Percentiles rank a stretch among this genome's conserved stretches.
Evolutionary conservation across 2,329 filamentous ascomycete genomes (phyloP).

Genomic region (Biscogniauxia sp.): DNA sequence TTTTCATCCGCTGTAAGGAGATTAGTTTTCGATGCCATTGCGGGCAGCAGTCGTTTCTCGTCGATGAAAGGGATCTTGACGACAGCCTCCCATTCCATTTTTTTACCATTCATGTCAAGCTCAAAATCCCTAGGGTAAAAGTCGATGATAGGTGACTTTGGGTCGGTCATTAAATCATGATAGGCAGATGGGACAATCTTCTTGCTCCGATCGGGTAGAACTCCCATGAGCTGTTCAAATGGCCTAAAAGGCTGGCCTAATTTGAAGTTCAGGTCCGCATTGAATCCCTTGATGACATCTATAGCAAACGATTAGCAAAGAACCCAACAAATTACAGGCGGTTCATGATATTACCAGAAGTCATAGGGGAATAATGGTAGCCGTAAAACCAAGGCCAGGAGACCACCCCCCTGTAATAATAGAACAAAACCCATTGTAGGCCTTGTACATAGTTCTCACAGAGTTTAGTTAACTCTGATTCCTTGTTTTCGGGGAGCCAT

Average conservation of each 20-base stretch:
- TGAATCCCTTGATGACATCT: conserved; percentile 86
- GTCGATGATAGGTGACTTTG: conserved; percentile 89
- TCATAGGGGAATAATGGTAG: conserved; percentile 97
- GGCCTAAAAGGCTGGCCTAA: conserved; percentile 94
- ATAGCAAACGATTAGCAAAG: conserved; percentile 19
- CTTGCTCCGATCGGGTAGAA: conserved; percentile 95
- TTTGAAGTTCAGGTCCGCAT: conserved; percentile 85
- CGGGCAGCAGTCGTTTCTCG: conserved; percentile 76
- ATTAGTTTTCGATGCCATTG: conserved; percentile 82
- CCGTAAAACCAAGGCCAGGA: conserved; percentile 98
- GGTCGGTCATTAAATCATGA: conserved; percentile 88
- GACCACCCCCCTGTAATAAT: conserved; percentile 95
- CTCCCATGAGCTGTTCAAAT: conserved; percentile 97
- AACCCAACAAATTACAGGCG: background rate
- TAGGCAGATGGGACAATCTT: conserved; percentile 87
- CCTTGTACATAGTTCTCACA: conserved; percentile 97
- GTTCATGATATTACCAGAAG: conserved; percentile 59
- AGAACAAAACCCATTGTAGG: conserved; percentile 95
- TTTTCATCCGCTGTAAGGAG: conserved; percentile 76
- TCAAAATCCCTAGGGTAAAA: conserved; percentile 98
- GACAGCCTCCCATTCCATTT: conserved; percentile 99
- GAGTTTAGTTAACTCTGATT: conserved; percentile 71
- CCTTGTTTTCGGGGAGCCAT: conserved; percentile 79
- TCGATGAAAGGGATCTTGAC: conserved; percentile 99
- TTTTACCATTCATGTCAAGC: conserved; percentile 99